Evolutionary conservation across 192 early-diverging fungal species (phyloP).

Genomic region (Entrophospora sp.): DNA sequence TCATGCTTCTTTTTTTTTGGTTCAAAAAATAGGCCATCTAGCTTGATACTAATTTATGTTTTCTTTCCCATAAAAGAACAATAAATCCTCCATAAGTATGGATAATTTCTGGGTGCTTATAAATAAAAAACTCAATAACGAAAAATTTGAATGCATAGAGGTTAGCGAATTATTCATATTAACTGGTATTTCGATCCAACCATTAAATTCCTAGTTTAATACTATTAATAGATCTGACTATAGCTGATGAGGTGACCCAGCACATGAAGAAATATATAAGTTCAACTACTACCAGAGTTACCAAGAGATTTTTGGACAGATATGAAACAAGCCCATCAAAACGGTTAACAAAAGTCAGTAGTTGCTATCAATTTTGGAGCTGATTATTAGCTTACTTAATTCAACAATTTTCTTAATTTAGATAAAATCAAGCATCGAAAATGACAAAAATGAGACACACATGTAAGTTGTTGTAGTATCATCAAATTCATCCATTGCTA

Average conservation of each 20-base stretch:
- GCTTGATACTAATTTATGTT: too few relatives aligned
- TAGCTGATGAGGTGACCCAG: background rate
- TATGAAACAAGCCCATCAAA: background rate
- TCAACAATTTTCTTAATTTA: background rate
- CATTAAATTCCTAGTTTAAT: background rate
- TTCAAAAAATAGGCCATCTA: too few relatives aligned
- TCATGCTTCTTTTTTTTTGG: too few relatives aligned
- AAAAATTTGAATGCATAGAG: too few relatives aligned
- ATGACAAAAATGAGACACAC: background rate
- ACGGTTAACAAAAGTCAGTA: slow-evolving; percentile 3
- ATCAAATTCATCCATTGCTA: too few relatives aligned
- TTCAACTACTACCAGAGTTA: background rate
- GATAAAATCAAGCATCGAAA: background rate
- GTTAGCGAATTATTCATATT: background rate
- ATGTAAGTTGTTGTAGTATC: background rate
- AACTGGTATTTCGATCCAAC: background rate
- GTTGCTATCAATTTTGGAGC: background rate
- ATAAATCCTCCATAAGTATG: too few relatives aligned
- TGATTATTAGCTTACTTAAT: background rate
- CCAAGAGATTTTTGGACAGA: background rate
- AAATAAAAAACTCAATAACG: too few relatives aligned
- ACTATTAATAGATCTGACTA: background rate
- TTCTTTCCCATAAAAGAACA: too few relatives aligned
- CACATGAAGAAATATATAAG: background rate
- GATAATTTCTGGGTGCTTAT: too few relatives aligned